Base-by-base conservation (phyloP, 2,329 filamentous ascomycete genomes). In the Acephala macrosclerotiorum region DNA sequence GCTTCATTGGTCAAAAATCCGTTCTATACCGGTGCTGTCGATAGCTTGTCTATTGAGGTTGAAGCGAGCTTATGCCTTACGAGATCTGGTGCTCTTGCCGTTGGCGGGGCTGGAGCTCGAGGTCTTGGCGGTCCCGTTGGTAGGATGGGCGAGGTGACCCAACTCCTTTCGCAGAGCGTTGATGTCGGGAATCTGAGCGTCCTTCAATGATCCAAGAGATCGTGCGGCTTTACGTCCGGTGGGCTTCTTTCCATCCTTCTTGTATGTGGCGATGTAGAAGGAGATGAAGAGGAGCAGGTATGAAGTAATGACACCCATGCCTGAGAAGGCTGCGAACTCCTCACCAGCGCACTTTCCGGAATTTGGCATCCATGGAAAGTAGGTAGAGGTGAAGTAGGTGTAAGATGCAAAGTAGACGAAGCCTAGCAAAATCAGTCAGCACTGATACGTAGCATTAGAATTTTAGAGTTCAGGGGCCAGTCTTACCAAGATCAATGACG, bases 401-500 rank as follows among this genome's bases (percentile, higher is more conserved):
- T 95, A 98, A n/a, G 95, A 96, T 60, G 94, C 95, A 77, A 97
- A 98, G 89, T 98, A 98, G 80, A 98, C 93, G 80, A 98, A 98
- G 75, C 93, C 92, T 95, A 68, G 11, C 67, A 20, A n/a, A 78
- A 65, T 74, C 59, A n/a, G 58, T 72, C 38, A 71, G 66, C 42
- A 45, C 59, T 67, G 67, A 63, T 64, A 63, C 25, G 14, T 25
- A 29, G 14, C 33, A 25, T n/a, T 1, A 33, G 20, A 7, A 5
- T 22, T 49, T n/a, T n/a, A n/a, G 5, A 42, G 14, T 12, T 20
- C 57, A 26, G 42, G 38, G 38, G 18, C 58, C 64, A 71, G 67
- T 20, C 64, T 64, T 88, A 94, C 92, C 94, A 68, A 98, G 91
- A 81, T 97, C 95, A 80, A 98, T 95, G 79, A 98, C 87, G 83